Evolutionary conservation across 164 flowering plant genomes (phyloP).

Genomic region (Berberis vulgaris): DNA sequence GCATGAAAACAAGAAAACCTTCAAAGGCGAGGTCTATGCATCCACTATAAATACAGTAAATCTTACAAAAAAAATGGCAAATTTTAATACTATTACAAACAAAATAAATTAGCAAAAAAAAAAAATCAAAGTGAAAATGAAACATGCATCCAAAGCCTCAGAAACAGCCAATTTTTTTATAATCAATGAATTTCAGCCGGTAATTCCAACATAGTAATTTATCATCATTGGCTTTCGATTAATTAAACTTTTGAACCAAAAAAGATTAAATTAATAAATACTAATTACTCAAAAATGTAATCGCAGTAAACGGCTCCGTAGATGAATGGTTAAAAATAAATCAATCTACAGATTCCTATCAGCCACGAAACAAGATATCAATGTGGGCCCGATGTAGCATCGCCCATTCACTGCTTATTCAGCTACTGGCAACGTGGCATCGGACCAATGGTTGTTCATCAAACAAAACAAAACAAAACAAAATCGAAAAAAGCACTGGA

Average conservation of each 20-base stretch:
- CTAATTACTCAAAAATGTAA: constrained; percentile 23
- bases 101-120: too few species aligned
- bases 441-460: constrained; percentile 15
- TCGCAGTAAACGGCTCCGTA: constrained; percentile 56
- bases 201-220: constrained; percentile 37
- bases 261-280: neutral
- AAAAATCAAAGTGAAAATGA: too few species aligned
- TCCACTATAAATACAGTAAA: too few species aligned
- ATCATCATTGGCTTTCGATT: constrained; percentile 26
- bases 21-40: too few species aligned
- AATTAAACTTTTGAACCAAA: neutral
- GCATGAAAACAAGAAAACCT: too few species aligned
- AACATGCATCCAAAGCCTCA: constrained; percentile 2
- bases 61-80: too few species aligned
- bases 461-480: neutral
- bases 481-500: neutral
- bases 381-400: constrained; percentile 45
- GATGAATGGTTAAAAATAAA: constrained; percentile 9
- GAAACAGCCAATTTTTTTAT: constrained; percentile 2
- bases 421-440: constrained; percentile 66
- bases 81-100: too few species aligned
- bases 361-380: constrained; percentile 30
- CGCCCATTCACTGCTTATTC: constrained; percentile 34
- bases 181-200: constrained; percentile 35
- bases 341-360: constrained; percentile 58